Evolutionary conservation across 306 rosid species (phyloP).

Genomic region (Comarum palustre): DNA sequence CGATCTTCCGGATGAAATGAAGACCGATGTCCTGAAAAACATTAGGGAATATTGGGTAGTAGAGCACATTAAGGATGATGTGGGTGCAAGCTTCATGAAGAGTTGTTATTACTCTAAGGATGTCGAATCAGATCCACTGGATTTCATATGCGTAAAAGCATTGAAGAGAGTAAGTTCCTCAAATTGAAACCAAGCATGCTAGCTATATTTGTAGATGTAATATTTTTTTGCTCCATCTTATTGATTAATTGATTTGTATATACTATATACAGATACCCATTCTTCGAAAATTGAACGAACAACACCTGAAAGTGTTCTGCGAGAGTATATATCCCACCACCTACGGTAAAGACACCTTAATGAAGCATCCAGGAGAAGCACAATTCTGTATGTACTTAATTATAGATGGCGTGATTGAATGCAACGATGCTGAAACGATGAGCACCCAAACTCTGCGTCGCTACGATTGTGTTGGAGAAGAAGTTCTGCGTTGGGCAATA

Average conservation of each 20-base stretch:
- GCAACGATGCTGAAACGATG: no score
- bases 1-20: slow-evolving; percentile 1
- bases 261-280: neutral
- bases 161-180: neutral
- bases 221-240: no score
- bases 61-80: neutral
- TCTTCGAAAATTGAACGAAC: neutral
- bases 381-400: neutral
- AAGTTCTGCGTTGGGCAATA: neutral
- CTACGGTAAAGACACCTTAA: neutral
- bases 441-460: neutral
- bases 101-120: fast-evolving
- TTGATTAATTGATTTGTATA: no score
- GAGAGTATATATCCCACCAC: neutral
- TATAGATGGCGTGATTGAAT: neutral
- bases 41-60: neutral
- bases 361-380: neutral
- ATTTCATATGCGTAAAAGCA: neutral
- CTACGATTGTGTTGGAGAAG: neutral
- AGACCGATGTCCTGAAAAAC: neutral
- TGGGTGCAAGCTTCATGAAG: neutral
- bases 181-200: no score
- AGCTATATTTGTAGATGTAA: no score
- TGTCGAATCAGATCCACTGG: neutral
- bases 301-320: neutral